Base-by-base conservation (phyloP, 2,329 filamentous ascomycete species). In the Colletotrichum camelliae region DNA sequence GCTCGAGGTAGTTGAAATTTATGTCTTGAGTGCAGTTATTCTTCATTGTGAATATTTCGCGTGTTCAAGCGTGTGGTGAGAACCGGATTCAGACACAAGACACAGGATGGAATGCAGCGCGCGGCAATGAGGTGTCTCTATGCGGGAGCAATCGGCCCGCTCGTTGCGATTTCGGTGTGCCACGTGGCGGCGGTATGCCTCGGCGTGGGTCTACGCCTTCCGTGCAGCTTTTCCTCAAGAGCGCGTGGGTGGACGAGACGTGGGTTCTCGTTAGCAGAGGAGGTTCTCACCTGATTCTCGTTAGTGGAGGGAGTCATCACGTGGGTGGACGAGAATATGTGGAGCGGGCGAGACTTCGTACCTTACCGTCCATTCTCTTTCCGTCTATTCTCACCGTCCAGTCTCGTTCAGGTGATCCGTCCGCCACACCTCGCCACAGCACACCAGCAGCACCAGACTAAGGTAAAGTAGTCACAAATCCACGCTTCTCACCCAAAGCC, bases 41-140 rank as follows among this genome's bases (percentile, higher is more conserved):
- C 21, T 1, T 9, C 7, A 55, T 55, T 24, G 18, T 6, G 18
- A 7, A 37, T 7, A 55, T 13, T 9, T 55, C 4, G 9, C 48
- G n/a, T n/a, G 48, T 55, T 2, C 2, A 55, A 13, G 16, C 1
- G 21, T 55, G n/a, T 4, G 4, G 8, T 55, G 35, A 37, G 16
- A 37, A 16, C 0, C 2, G 3, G 48, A 55, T 24, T 4, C 4
- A 24, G 15, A 15, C 7, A 1, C 15, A 37, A 1, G 7, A 37
- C 16, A 2, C 15, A 7, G 15, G 15, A 37, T 16, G 35, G 15
- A 37, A 37, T 16, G 35, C 3, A 37, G 35, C 35, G 35, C 15
- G 15, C 35, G 7, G 35, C 15, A 15, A 4, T 37, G 15, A 37
- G 35, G 35, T 15, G 15, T 37, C 35, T 16, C 6, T 8, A 7